Conservation (phyloP, 179 eudicot species). For the Spinacia oleracea region DNA sequence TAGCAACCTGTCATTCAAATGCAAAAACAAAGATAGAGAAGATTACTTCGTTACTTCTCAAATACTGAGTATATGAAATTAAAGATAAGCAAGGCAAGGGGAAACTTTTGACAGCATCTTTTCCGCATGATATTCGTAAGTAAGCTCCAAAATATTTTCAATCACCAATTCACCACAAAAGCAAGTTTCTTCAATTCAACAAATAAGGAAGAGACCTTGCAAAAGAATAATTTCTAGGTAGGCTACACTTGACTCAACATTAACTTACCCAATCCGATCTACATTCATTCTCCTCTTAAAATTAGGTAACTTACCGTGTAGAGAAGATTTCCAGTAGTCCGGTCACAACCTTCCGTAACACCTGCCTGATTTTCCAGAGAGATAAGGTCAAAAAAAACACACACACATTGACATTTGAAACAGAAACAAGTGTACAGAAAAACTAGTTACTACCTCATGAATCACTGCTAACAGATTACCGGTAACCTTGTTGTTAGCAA, state of each 20-base stretch:
- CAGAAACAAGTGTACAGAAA: background rate
- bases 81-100: background rate
- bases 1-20: conserved; percentile 62
- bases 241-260: background rate
- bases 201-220: background rate
- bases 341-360: conserved; percentile 74
- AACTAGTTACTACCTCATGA: conserved; percentile 57
- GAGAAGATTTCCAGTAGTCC: conserved; percentile 71
- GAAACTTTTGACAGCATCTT: background rate
- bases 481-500: conserved; percentile 84
- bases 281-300: background rate
- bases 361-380: conserved; percentile 54
- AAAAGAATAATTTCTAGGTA: background rate
- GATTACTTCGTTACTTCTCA: background rate
- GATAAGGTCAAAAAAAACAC: background rate
- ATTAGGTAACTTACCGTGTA: conserved; percentile 46
- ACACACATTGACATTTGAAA: background rate
- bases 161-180: background rate
- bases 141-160: background rate
- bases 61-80: background rate
- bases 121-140: background rate
- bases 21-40: background rate
- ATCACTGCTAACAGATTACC: conserved; percentile 72
- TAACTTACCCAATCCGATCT: background rate
- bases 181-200: background rate